These are phyloP conservation scores for Ballota nigra DNA, from an alignment of 257 asterid genomes.

Conservation along the genomic window DNA sequence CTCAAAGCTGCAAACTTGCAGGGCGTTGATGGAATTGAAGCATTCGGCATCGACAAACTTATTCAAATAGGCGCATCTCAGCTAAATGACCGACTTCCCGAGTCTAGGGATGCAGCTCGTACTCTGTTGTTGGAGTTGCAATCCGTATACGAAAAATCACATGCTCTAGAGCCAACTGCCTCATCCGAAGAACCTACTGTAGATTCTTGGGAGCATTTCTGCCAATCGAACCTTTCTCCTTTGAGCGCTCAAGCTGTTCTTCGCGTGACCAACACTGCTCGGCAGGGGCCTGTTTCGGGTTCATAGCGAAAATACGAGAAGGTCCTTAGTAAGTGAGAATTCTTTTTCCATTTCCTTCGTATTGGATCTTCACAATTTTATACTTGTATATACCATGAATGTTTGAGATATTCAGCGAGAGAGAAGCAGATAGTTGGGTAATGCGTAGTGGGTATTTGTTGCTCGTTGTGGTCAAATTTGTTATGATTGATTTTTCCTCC, in stretches of 20 bases:
- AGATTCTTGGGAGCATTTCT: constrained; percentile 67
- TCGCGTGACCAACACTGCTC: constrained; percentile 64
- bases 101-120: constrained; percentile 91
- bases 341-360: constrained; percentile 24
- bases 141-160: constrained; percentile 47
- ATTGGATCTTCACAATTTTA: constrained; percentile 27
- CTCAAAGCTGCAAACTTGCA: constrained; percentile 21
- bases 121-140: constrained; percentile 63
- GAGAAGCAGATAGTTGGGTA: constrained; percentile 30
- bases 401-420: constrained; percentile 40
- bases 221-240: constrained; percentile 74
- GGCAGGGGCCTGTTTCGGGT: constrained; percentile 50
- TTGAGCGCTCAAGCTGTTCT: constrained; percentile 85
- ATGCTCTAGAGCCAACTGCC: constrained; percentile 22
- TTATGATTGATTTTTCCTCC: neutral
- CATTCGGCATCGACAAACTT: constrained; percentile 72
- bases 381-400: constrained; percentile 61
- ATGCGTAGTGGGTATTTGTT: constrained; percentile 26
- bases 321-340: constrained; percentile 26
- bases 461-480: constrained; percentile 24
- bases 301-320: constrained; percentile 35
- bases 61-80: constrained; percentile 75
- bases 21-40: constrained; percentile 71
- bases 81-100: constrained; percentile 82
- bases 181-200: constrained; percentile 33